Base-by-base conservation (phyloP, 345 rosid genomes). In the Eutrema japonicum region DNA sequence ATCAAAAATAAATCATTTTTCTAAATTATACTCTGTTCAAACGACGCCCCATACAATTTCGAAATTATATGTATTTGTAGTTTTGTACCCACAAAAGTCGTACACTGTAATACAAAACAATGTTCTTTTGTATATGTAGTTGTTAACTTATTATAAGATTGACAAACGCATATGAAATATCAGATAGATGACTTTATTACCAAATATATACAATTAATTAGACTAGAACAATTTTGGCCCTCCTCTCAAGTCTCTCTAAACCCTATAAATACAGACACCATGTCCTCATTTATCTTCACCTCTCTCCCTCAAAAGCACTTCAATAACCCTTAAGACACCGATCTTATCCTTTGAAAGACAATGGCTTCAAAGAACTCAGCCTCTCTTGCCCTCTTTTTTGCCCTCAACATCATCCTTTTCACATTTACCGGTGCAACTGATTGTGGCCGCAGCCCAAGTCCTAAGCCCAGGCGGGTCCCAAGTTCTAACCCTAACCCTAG, bases 331-430 rank as follows among this genome's bases (percentile, higher is more conserved):
- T 35, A 6, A 6, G 8, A 32, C 40, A n/a, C 11, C 5, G 2
- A 30, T 29, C 2, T 26, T 14, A n/a, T 10, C 8, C 6, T 13
- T 14, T 9, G 13, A 56, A 13, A 32, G 5, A 41, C 1, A 50
- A 74, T 68, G 78, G 63, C 73, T 43, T 58, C 69, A 51, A 68
- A 60, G 37, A 58, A 30, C 26, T 75, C 69, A 58, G 37, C 62
- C 13, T 16, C 46, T 13, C 43, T 68, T 60, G 49, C 69, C 4
- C 54, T 75, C 12, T 68, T 68, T 56, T 33, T 75, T 4, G 49
- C 49, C n/a, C 56, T 75, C 50, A 68, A 75, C 63, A 47, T 75
- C 48, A 48, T 75, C 38, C 42, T 75, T 22, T 68, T 75, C 73
- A 43, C 54, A 38, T 32, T 68, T 12, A 59, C 68, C 13, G 3